Base-by-base conservation (phyloP, 1,284 basidiomycete species). In the Pascua guehoae region DNA sequence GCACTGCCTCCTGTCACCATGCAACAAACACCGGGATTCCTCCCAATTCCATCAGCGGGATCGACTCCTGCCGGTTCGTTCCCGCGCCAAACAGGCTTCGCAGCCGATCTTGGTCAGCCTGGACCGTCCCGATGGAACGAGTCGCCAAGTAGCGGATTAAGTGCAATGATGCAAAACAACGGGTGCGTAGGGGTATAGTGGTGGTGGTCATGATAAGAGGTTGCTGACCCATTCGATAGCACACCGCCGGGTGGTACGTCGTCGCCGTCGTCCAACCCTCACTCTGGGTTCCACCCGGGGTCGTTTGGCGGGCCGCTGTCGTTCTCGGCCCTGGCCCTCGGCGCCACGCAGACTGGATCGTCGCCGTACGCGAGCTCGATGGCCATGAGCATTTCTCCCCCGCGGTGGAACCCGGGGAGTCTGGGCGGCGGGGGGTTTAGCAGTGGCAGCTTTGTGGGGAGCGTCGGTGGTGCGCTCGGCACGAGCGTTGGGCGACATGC, bases 301-400 rank as follows among this genome's bases (percentile, higher is more conserved):
- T 69, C 66, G 12, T 74, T 65, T 51, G 66, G 67, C n/a, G 66
- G 64, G 3, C 64, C 68, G 7, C 51, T 69, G 7, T 57, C 63
- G 7, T 68, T 72, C 57, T 60, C 67, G 17, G 70, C 69, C 1
- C 56, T 68, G 8, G 68, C 67, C 1, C 57, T 71, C 5, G 70
- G 70, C 36, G 66, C 65, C 1, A 58, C 62, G 8, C 66, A 41
- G 55, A 54, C 47, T 1, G 60, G 65, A 5, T 62, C 64, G 10
- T 63, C 65, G 1, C 67, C 70, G 4, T 69, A 67, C 45, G 47
- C 55, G 39, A 54, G 52, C n/a, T 51, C 51, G 10, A 65, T 74
- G 61, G 72, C 68, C 14, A 75, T 75, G 72, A 70, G 68, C 52
- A 70, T 75, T 16, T 72, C 70, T 4, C 73, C 73, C 4, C 73